Evolutionary conservation across 2,329 filamentous ascomycete genomes (phyloP).

Genomic region (Pseudopyrenochaeta lycopersici): DNA sequence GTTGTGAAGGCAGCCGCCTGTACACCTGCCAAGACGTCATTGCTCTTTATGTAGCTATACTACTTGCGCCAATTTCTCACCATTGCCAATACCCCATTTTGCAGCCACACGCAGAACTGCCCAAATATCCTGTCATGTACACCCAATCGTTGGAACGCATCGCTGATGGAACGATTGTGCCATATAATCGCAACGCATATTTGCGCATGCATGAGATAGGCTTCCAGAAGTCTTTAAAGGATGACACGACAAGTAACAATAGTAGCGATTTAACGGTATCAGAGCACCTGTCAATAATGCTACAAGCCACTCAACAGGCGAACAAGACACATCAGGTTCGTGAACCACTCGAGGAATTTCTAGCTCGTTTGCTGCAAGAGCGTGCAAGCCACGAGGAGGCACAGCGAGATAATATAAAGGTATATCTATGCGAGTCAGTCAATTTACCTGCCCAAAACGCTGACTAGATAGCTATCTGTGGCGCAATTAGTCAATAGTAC

Average conservation of each 20-base stretch:
- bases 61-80: no score
- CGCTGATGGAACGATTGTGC: neutral
- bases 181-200: neutral
- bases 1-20: neutral
- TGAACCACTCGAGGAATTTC: constrained; percentile 1
- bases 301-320: neutral
- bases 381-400: neutral
- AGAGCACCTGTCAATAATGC: neutral
- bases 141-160: neutral
- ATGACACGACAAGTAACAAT: neutral
- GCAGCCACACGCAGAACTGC: neutral
- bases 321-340: neutral
- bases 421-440: neutral
- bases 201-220: neutral
- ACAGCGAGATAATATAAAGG: neutral
- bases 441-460: neutral
- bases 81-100: neutral
- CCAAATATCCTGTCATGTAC: neutral
- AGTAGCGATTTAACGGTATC: neutral
- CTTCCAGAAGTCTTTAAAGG: neutral
- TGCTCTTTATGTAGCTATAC: neutral
- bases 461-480: constrained; percentile 3
- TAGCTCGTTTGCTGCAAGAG: neutral
- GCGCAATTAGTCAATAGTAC: neutral
- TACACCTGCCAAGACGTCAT: neutral